Evolutionary conservation across 345 rosid genomes (phyloP).

Genomic region (Eucalyptus grandis): DNA sequence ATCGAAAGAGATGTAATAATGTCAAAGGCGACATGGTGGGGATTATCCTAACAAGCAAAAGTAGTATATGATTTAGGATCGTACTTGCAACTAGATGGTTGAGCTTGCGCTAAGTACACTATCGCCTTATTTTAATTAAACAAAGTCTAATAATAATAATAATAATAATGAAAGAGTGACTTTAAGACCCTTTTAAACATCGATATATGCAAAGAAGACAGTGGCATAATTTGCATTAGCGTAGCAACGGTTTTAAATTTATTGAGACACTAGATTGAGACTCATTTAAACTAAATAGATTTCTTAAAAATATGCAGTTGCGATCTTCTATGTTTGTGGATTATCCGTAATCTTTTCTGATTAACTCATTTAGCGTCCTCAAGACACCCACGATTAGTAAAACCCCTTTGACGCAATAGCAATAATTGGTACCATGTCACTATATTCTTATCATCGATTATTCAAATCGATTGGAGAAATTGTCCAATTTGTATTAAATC

Average conservation of each 20-base stretch:
- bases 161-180: background rate
- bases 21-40: background rate
- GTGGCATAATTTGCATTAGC: background rate
- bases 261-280: background rate
- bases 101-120: background rate
- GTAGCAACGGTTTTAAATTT: background rate
- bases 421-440: background rate
- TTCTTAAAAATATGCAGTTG: background rate
- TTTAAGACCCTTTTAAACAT: background rate
- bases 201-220: background rate
- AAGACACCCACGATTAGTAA: fast-evolving
- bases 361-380: background rate
- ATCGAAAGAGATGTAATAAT: background rate
- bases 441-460: background rate
- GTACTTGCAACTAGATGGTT: background rate
- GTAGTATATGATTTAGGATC: background rate
- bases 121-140: background rate
- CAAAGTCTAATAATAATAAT: background rate
- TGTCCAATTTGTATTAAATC: background rate
- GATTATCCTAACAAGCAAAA: background rate
- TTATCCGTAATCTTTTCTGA: background rate
- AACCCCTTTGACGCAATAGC: background rate
- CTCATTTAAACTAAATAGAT: background rate
- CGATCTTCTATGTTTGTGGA: background rate
- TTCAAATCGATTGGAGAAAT: background rate